phyloP scores from a whole-genome alignment of 495 filamentous ascomycete genomes.

The Trypethelium eluteriae region DNA sequence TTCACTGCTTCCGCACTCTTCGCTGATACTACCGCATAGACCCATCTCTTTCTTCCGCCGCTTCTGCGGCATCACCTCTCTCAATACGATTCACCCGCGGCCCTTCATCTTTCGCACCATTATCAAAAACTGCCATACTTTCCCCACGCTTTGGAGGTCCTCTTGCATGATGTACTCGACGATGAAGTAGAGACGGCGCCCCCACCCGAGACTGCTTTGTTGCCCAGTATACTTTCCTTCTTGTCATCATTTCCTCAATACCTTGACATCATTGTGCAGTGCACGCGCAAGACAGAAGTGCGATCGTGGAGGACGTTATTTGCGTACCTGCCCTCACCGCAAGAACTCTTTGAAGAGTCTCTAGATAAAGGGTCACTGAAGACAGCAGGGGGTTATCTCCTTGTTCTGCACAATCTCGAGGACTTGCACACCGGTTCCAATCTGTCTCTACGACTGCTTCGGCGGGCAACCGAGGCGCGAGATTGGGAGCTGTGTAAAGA shows the following conservation, averaged over 20 bases:
- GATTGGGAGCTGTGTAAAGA: conserved; percentile 99
- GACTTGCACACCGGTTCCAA: conserved; percentile 63
- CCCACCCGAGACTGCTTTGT: conserved; percentile 52
- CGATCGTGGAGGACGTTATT: conserved; percentile 93
- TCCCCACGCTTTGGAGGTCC: conserved; percentile 81
- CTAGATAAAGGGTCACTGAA: conserved; percentile 77
- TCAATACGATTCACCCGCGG: conserved; percentile 62
- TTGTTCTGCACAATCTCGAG: conserved; percentile 92
- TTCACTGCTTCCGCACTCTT: neutral
- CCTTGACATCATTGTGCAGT: conserved; percentile 92
- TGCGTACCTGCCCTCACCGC: conserved; percentile 76
- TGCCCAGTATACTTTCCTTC: conserved; percentile 82
- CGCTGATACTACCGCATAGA: conserved; percentile 24
- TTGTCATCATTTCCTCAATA: conserved; percentile 84
- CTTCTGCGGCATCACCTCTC: conserved; percentile 69
- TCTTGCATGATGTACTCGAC: conserved; percentile 89
- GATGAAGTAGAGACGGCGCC: conserved; percentile 77
- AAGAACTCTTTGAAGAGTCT: conserved; percentile 86
- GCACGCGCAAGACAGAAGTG: conserved; percentile 93
- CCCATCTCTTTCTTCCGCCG: conserved; percentile 74
- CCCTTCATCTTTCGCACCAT: conserved; percentile 67
- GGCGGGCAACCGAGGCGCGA: conserved; percentile 68
- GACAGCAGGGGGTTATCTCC: conserved; percentile 89
- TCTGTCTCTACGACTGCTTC: conserved; percentile 73
- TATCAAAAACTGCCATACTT: conserved; percentile 86